Conservation (phyloP, 1,284 basidiomycete genomes). For the Pseudozyma flocculosa region DNA sequence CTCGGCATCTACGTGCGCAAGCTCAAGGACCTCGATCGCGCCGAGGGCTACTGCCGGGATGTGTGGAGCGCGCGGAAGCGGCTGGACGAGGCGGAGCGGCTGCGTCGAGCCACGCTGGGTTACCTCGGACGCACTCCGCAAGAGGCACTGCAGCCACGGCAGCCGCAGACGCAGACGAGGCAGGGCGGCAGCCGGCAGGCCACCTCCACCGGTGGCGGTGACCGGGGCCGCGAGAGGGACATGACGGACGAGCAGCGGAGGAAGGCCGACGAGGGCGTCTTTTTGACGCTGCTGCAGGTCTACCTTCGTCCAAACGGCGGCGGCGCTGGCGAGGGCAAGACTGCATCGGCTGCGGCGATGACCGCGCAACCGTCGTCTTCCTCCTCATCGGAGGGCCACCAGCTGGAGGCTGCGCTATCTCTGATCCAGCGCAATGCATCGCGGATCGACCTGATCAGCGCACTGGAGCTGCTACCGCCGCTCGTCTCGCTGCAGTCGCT, state of each 20-base stretch:
- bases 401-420: conserved; percentile 69
- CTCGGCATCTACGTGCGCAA: conserved; percentile 88
- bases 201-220: too few species aligned
- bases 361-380: too few species aligned
- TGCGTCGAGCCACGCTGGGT: background rate
- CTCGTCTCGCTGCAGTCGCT: conserved; percentile 79
- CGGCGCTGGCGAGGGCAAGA: conserved; percentile 6
- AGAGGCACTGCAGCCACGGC: background rate
- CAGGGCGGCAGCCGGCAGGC: too few species aligned
- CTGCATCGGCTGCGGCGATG: conserved; percentile 55
- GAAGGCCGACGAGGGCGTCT: conserved; percentile 62
- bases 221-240: background rate
- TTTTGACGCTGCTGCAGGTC: conserved; percentile 79
- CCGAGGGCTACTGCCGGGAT: conserved; percentile 67
- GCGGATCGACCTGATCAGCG: conserved; percentile 75
- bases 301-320: conserved; percentile 72
- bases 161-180: background rate
- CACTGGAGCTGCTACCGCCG: conserved; percentile 81
- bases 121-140: background rate
- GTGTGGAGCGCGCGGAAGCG: conserved; percentile 19
- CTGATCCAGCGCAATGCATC: conserved; percentile 81
- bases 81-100: background rate
- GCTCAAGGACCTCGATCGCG: conserved; percentile 75
- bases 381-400: conserved; percentile 7
- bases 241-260: background rate